Conservation (phyloP, 139 green algal genomes). For the Haematococcus sp. region DNA sequence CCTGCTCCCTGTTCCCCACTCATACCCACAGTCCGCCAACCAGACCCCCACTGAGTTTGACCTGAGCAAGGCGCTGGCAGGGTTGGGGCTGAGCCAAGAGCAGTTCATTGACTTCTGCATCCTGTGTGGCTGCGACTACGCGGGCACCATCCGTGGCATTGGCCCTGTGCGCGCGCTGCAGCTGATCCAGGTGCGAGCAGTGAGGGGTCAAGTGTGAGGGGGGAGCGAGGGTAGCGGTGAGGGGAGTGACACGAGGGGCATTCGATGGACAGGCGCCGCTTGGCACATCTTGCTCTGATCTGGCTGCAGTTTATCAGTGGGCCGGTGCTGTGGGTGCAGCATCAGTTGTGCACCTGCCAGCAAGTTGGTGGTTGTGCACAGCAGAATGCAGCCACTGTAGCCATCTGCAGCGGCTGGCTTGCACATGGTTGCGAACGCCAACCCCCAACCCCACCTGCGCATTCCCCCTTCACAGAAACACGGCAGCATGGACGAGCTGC, state of each 20-base stretch:
- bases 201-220: constrained; percentile 40
- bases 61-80: constrained; percentile 60
- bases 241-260: no score
- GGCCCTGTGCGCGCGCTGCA: constrained; percentile 76
- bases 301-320: constrained; percentile 35
- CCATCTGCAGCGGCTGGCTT: no score
- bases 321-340: constrained; percentile 29
- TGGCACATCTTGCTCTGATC: no score
- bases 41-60: constrained; percentile 86
- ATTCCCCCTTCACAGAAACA: constrained; percentile 27
- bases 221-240: background rate
- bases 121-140: constrained; percentile 97
- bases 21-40: background rate
- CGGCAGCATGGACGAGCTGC: constrained; percentile 38
- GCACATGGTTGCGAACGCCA: no score
- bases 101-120: constrained; percentile 99
- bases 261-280: no score
- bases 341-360: no score
- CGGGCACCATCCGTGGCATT: constrained; percentile 78
- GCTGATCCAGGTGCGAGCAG: constrained; percentile 71
- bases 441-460: no score
- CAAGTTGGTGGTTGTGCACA: no score
- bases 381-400: no score
- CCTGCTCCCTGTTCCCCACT: background rate
- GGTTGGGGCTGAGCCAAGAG: constrained; percentile 54